Conservation (phyloP, 2,329 filamentous ascomycete genomes). For the Clonostachys byssicola region DNA sequence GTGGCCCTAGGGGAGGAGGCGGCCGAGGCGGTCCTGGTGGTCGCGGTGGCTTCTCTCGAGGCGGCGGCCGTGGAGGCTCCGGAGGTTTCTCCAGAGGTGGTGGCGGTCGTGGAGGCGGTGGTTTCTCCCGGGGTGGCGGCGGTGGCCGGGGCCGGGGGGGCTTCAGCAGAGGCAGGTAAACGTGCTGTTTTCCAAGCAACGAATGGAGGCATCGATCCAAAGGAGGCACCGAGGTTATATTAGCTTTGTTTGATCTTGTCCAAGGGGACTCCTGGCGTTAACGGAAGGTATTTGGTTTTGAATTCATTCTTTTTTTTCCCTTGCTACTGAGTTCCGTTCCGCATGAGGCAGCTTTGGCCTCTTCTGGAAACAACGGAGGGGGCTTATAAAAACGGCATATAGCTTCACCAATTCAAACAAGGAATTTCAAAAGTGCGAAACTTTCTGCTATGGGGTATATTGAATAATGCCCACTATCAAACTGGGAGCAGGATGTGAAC, state of each 20-base stretch:
- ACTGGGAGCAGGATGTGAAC: no score
- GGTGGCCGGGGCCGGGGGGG: slow-evolving; percentile 18
- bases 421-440: no score
- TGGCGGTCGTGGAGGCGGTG: slow-evolving; percentile 8
- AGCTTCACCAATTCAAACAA: no score
- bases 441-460: no score
- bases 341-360: slow-evolving; percentile 2
- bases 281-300: not conserved
- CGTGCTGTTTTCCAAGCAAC: slow-evolving; percentile 4
- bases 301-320: not conserved
- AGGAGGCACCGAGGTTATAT: slow-evolving; percentile 1
- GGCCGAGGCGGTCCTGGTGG: slow-evolving; percentile 14
- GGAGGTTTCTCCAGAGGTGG: slow-evolving; percentile 9
- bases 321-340: not conserved
- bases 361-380: no score
- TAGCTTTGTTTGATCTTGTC: slow-evolving; percentile 2
- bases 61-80: slow-evolving; percentile 12
- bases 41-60: slow-evolving; percentile 1
- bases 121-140: slow-evolving; percentile 8
- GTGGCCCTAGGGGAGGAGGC: slow-evolving; percentile 5
- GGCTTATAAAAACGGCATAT: no score
- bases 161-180: slow-evolving; percentile 18
- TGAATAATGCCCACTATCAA: no score
- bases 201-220: slow-evolving; percentile 1
- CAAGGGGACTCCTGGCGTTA: not conserved